Base-by-base conservation (phyloP, 202 grass and related monocot genomes). In the Brachypodium distachyon region DNA sequence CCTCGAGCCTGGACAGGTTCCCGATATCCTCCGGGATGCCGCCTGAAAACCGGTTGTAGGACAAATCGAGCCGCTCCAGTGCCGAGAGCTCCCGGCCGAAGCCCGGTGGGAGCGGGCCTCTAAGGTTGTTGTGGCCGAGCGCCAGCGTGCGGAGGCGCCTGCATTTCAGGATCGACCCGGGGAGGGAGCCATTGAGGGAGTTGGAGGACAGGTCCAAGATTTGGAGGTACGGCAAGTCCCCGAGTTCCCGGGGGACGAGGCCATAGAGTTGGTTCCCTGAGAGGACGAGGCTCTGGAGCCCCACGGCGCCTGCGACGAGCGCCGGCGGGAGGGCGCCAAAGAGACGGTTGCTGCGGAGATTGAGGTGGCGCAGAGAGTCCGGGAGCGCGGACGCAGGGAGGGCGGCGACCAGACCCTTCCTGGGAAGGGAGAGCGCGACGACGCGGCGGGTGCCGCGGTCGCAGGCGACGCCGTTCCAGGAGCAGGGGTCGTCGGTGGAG, bases 401-500 rank as follows among this genome's bases (percentile, higher is more conserved):
- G 47, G 70, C 52, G 1, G 65, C 95, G 7, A 88, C 60, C 14
- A 98, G 87, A 6, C 42, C 77, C 60, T 94, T 97, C 84, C 63
- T 86, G 3, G 91, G 95, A 1, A 97, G 84, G 36, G 88, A 90
- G 16, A 97, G 26, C 40, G 95, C 77, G 79, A 92, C 62, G 29
- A 97, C 91, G 51, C 80, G 85, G 34, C 80, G 74, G 31, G 17
- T 22, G 40, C 7, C 39, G 40, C 7, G 28, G 21, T 48, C 68
- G 83, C 95, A 98, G n/a, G 87, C 39, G 53, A 98, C 51, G 74
- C 91, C 95, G 76, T 98, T 98, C 95, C 95, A 98, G 12, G 78
- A 74, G 77, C 95, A 98, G 12, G 95, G 91, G 55, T 92, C 76
- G 22, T 77, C 60, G 46, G 83, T 80, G 50, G 87, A 83, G 66